Percentiles rank a stretch among this genome's conserved stretches.
Conservation (phyloP, 768 basidiomycete genomes). For the Nidularia pulvinata region DNA sequence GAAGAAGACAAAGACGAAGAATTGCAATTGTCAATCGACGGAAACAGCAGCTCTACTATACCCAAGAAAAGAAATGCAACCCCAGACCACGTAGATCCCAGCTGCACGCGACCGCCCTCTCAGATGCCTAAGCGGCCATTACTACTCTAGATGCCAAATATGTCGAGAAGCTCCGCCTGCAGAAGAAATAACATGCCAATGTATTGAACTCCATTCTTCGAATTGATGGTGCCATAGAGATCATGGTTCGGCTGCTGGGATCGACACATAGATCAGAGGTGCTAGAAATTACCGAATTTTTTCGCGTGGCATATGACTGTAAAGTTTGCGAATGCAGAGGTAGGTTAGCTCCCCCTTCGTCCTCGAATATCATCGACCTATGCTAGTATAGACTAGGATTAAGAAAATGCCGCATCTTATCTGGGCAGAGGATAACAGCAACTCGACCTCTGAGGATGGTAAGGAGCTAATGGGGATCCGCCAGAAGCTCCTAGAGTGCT, state of each 20-base stretch:
- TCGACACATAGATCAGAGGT: conserved; percentile 87
- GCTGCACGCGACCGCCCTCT: conserved; percentile 65
- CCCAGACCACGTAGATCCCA: conserved; percentile 67
- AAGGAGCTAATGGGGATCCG: conserved; percentile 87
- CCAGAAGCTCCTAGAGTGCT: conserved; percentile 86
- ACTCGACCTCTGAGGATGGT: conserved; percentile 62
- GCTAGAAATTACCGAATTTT: conserved; percentile 87
- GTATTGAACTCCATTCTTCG: conserved; percentile 77
- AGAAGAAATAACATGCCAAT: conserved; percentile 87
- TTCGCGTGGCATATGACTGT: conserved; percentile 80
- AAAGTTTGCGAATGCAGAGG: conserved; percentile 78
- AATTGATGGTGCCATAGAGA: conserved; percentile 63
- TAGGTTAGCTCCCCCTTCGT: conserved; percentile 22
- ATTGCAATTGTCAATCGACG: conserved; percentile 37
- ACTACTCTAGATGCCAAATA: conserved; percentile 69
- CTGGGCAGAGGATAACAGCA: conserved; percentile 92
- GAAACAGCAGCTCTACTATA: conserved; percentile 24
- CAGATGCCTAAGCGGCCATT: conserved; percentile 70
- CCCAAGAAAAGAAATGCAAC: conserved; percentile 39
- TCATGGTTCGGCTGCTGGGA: conserved; percentile 76
- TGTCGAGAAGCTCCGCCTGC: conserved; percentile 63
- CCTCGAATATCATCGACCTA: not conserved
- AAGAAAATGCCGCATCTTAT: conserved; percentile 97
- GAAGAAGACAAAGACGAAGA: conserved; percentile 38
- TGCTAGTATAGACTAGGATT: conserved; percentile 67